These are phyloP conservation scores for Silene coronaria DNA, from an alignment of 179 eudicot species.

Conservation along the genomic window DNA sequence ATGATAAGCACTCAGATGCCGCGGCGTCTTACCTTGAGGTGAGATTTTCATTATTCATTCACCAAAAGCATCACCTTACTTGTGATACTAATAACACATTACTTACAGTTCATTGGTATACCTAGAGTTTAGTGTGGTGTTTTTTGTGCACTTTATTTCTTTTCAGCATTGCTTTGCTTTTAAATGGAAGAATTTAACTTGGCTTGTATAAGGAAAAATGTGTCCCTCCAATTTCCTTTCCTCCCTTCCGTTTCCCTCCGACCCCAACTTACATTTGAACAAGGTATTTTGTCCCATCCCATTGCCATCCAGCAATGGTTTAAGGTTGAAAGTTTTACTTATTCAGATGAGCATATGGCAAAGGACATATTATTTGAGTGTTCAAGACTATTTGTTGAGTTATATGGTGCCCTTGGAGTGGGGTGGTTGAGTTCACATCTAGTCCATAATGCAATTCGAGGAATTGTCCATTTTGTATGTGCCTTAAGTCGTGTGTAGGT, in stretches of 20 bases:
- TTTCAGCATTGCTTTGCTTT: neutral
- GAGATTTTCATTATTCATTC: conserved; percentile 3
- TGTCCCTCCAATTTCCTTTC: no score
- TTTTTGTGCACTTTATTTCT: neutral
- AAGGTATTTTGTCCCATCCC: neutral
- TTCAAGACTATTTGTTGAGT: no score
- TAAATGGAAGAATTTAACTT: neutral
- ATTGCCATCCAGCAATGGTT: neutral
- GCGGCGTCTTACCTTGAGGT: conserved; percentile 48
- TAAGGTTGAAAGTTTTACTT: neutral
- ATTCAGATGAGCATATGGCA: neutral
- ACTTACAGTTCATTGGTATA: neutral
- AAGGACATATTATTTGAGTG: no score
- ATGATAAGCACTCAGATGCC: conserved; percentile 36
- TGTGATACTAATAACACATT: neutral
- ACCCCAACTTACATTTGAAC: neutral
- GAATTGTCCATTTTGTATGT: no score
- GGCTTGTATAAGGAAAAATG: neutral
- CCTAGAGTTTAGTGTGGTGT: neutral
- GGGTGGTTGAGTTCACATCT: no score
- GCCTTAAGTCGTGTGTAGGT: neutral
- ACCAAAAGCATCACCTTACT: neutral
- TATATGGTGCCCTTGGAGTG: no score
- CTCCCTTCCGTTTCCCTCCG: no score
- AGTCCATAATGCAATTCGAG: no score